Base-by-base conservation (phyloP, 176 grass and related monocot species). In the Oryza punctata region DNA sequence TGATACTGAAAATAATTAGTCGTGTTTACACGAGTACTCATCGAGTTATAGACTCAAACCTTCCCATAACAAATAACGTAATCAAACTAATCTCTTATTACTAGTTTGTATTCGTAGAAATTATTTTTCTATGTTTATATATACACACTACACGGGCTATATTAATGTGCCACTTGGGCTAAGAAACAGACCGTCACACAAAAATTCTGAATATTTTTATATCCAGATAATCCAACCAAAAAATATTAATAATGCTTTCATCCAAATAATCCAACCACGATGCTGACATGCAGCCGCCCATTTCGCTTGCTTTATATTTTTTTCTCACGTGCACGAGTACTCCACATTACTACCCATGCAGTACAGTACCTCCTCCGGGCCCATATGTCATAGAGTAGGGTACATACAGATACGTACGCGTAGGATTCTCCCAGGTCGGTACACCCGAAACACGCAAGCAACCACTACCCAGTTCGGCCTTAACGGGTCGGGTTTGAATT, bases 291-390 rank as follows among this genome's bases (percentile, higher is more conserved):
- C 21, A 61, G 21, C 57, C 10, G n/a, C n/a, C 57, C 1, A 2
- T 24, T n/a, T 61, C 21, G 23, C 57, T 24, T 24, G 8, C 7
- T 61, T 8, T 8, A 6, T 33, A 3, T 12, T 44, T 59, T 40
- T 30, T 9, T 37, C 23, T 86, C 60, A 80, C 68, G 69, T 73
- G 76, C 60, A 65, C 84, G 67, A 28, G 8, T 63, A 27, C 40
- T 47, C 67, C 40, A 13, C 76, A 52, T 13, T 70, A 61, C 54
- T 50, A 35, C 57, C 14, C 66, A 18, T 63, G 73, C 29, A 45
- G 46, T 28, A 38, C 59, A 71, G 24, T 40, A 23, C 23, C 63
- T 33, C 18, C 18, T 18, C 24, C 44, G 45, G 63, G 25, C 77
- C 84, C 84, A 72, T 69, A 1, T 21, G 1, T 43, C 76, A 44